A percentile compares a stretch with the other conserved stretches of the same genome.
phyloP scores from a whole-genome alignment of 306 rosid genomes.

The Sesbania bispinosa region DNA sequence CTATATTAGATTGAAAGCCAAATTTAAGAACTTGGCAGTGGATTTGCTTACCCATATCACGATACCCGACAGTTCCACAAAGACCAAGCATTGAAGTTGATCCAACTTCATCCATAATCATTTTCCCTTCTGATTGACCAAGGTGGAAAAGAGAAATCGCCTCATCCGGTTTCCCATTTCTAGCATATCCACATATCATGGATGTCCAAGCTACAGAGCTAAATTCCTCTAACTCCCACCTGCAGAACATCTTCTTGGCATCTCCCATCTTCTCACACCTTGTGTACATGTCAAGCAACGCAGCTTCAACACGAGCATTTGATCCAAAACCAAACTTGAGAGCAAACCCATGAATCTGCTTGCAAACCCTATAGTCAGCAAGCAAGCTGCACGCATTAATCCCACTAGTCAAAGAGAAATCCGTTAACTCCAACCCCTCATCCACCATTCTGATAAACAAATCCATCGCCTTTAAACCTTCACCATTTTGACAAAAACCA shows the following conservation, averaged over 20 bases:
- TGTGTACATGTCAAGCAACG: conserved; percentile 79
- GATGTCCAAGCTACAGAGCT: conserved; percentile 61
- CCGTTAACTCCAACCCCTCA: conserved; percentile 54
- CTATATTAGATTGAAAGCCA: conserved; percentile 52
- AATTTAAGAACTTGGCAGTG: conserved; percentile 61
- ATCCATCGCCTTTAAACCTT: conserved; percentile 52
- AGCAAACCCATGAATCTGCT: conserved; percentile 72
- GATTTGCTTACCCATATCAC: conserved; percentile 80
- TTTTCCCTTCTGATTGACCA: conserved; percentile 51
- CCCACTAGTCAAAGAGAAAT: conserved; percentile 60
- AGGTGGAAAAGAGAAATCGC: conserved; percentile 59
- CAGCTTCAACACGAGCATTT: conserved; percentile 57
- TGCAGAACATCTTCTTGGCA: conserved; percentile 56
- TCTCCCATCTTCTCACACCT: conserved; percentile 69
- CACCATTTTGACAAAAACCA: conserved; percentile 64
- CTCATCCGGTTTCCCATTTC: conserved; percentile 52
- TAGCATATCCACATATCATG: conserved; percentile 72
- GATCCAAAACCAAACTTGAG: conserved; percentile 63
- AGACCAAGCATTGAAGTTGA: conserved; percentile 57
- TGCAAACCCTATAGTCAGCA: conserved; percentile 39
- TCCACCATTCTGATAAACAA: conserved; percentile 57
- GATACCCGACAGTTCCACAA: conserved; percentile 68
- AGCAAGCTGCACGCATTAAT: conserved; percentile 66
- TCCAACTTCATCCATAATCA: conserved; percentile 67
- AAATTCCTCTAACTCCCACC: conserved; percentile 50